These are phyloP conservation scores for Cytospora chrysosperma DNA, from an alignment of 2,329 filamentous ascomycete genomes.

Conservation along the genomic window DNA sequence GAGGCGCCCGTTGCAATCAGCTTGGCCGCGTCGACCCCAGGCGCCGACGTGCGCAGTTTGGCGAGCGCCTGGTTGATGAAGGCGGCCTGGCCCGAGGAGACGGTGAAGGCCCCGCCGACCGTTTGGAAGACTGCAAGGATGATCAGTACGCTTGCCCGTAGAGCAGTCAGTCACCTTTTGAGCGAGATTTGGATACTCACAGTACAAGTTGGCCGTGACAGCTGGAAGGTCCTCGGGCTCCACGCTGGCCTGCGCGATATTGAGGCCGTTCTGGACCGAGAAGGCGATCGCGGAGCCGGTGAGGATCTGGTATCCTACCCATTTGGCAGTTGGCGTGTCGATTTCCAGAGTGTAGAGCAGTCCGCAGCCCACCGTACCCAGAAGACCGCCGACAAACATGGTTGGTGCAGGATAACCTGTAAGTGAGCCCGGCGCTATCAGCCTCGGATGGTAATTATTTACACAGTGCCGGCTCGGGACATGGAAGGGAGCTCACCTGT, in stretches of 20 bases:
- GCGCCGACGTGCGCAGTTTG: slow-evolving; percentile 25
- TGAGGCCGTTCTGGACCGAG: slow-evolving; percentile 45
- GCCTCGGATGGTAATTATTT: too few species aligned
- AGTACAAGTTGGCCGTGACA: slow-evolving; percentile 39
- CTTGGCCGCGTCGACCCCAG: slow-evolving; percentile 30
- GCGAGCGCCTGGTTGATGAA: slow-evolving; percentile 39
- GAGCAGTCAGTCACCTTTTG: too few species aligned
- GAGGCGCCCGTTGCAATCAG: slow-evolving; percentile 44
- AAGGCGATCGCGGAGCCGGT: slow-evolving; percentile 41
- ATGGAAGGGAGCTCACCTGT: slow-evolving; percentile 26
- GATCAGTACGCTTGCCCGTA: too few species aligned
- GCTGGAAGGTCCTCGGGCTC: slow-evolving; percentile 37
- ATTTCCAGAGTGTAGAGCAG: slow-evolving; percentile 40
- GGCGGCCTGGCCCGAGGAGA: slow-evolving; percentile 42
- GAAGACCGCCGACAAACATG: too few species aligned
- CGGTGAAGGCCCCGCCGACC: slow-evolving; percentile 47
- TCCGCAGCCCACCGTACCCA: slow-evolving; percentile 18
- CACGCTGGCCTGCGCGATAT: slow-evolving; percentile 36
- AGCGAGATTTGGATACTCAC: neutral
- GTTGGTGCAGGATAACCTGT: too few species aligned
- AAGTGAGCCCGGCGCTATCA: too few species aligned
- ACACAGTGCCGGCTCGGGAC: too few species aligned
- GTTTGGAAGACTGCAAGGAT: slow-evolving; percentile 38
- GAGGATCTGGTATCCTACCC: slow-evolving; percentile 51
- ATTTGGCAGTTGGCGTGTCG: slow-evolving; percentile 34